Base-by-base conservation (phyloP, 2,329 filamentous ascomycete genomes). In the Aspergillus udagawae region DNA sequence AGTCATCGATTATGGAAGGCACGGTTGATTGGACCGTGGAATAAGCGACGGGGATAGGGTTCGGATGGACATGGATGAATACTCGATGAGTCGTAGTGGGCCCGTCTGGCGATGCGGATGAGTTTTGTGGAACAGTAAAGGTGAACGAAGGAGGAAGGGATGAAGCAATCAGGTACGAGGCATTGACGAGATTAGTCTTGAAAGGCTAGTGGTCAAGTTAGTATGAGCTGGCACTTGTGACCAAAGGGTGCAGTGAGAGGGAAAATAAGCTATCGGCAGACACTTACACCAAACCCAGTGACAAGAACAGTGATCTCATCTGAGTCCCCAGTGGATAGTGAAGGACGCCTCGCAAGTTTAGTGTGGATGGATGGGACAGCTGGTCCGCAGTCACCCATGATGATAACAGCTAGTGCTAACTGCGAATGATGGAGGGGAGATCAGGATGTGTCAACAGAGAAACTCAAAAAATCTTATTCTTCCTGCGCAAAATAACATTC, bases 101-200 rank as follows among this genome's bases (percentile, higher is more conserved):
- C 29, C 49, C 14, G 35, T 62, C 54, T 38, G 58, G 25, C n/a
- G 57, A 52, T 49, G 69, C 21, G 9, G 58, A 51, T 21, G 64
- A 60, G 20, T 9, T 21, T 20, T 45, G n/a, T 45, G 42, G 42
- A 23, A 23, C n/a, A 3, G 66, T 60, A 17, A 73, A 75, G 2
- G 85, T 83, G 4, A 92, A 82, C 63, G 83, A 82, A 2, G 82
- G 73, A 3, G 90, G 87, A n/a, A 95, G 83, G 21, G 77, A 79
- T 27, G 79, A 81, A 51, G 88, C 86, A 68, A 96, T 92, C 69
- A 92, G 83, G 82, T 85, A 92, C 3, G 91, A 91, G 8, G 91
- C 90, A 70, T 96, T 96, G 58, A 87, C 77, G 28, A 86, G 84
- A 68, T 87, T 86, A 48, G 87, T 80, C 65, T 87, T 86, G 73